Base-by-base conservation (phyloP, 2,329 filamentous ascomycete species). In the Calonectria hawksworthii region DNA sequence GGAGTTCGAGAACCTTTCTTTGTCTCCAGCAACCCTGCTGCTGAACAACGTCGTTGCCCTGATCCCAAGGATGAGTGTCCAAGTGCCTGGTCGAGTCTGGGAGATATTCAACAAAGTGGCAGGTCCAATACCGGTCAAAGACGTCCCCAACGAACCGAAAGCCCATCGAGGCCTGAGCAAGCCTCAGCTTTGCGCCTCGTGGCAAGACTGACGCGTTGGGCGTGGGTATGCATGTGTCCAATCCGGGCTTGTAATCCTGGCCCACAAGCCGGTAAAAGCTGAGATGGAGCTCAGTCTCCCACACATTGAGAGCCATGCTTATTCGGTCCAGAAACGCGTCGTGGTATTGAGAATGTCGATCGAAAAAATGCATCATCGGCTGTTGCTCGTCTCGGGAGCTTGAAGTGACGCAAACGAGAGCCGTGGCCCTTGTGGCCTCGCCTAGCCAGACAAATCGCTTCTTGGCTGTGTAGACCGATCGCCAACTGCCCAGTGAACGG, bases 401-500 rank as follows among this genome's bases (percentile, higher is more conserved):
- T 10, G 41, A 47, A 2, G 21, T 47, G 21, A 47, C 21, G 7
- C 18, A 47, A n/a, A 47, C 9, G 18, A 47, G 41, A n/a, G 41
- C 41, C 18, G 41, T n/a, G 1, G 1, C 10, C 6, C 7, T n/a
- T 21, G 41, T 47, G n/a, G 41, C 41, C 41, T 47, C 41, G 21
- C 21, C 41, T 21, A 47, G 9, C 41, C 41, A 47, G 21, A 47
- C 3, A 6, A 47, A 47, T 7, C 41, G 41, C 41, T 47, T 47
- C 11, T 47, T 47, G 7, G 41, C 41, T 10, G 1, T 2, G 21
- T 47, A n/a, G 21, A n/a, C 3, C 9, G 8, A n/a, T 47, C 41
- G 41, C 21, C 18, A 10, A 0, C 21, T 8, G 18, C 8, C 3
- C 9, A 47, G 10, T 10, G 9, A 1, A 3, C 3, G 2, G 18